A percentile compares a stretch with the other conserved stretches of the same genome.
Conservation (phyloP, 345 rosid genomes). For the Eucalyptus lansdowneana region DNA sequence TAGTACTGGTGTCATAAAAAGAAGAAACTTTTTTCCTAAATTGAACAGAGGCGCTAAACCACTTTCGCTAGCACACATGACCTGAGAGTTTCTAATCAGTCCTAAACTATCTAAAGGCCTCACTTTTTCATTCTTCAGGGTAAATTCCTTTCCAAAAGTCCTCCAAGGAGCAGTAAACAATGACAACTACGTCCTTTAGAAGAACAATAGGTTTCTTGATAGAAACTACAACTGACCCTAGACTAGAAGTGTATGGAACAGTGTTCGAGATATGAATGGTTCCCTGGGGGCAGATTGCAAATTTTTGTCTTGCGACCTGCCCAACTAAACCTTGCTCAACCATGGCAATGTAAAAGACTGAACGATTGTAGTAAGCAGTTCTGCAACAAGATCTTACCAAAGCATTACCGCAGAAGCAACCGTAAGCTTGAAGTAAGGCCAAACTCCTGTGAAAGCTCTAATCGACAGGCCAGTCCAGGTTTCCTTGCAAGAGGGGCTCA, state of each 20-base stretch:
- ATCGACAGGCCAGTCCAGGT: slow-evolving; percentile 75
- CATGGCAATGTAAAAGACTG: not conserved
- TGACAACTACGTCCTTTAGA: not conserved
- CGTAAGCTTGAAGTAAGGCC: slow-evolving; percentile 94
- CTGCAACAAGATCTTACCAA: slow-evolving; percentile 25
- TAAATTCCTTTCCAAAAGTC: not conserved
- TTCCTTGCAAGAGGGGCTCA: slow-evolving; percentile 60
- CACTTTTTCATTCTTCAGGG: not conserved
- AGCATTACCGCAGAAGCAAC: slow-evolving; percentile 82
- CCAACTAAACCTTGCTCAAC: not conserved
- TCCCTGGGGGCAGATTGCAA: not conserved
- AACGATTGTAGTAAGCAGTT: not conserved
- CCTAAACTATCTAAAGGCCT: not conserved
- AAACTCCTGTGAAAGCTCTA: slow-evolving; percentile 51
- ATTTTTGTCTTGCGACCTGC: not conserved
- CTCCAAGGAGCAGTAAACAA: not conserved
- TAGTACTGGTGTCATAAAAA: not conserved
- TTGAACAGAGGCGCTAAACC: not conserved
- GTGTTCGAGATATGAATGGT: not conserved
- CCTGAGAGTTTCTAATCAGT: not conserved
- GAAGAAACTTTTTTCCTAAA: not conserved
- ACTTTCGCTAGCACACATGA: not conserved
- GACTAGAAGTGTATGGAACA: not conserved
- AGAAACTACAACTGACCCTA: not conserved
- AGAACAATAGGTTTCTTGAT: not conserved